Conservation (phyloP, 257 asterid genomes). For the Nemophila menziesii region DNA sequence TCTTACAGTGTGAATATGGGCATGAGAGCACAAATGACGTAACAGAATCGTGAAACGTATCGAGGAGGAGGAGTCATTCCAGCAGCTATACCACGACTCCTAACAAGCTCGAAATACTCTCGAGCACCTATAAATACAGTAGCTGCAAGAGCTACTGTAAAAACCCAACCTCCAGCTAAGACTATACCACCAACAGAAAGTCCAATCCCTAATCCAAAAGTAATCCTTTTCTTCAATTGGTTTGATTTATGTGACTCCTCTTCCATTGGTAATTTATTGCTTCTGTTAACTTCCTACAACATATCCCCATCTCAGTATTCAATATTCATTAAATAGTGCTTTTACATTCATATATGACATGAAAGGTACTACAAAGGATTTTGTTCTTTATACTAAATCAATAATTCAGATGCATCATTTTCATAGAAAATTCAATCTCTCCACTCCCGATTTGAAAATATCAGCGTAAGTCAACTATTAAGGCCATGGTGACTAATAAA, state of each 20-base stretch:
- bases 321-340: no score
- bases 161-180: constrained; percentile 91
- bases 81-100: constrained; percentile 86
- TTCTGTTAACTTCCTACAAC: constrained; percentile 60
- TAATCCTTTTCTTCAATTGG: constrained; percentile 68
- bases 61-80: constrained; percentile 99
- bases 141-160: constrained; percentile 64
- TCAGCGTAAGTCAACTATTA: no score
- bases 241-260: constrained; percentile 36
- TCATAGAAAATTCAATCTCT: no score
- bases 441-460: no score
- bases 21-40: constrained; percentile 70
- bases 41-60: constrained; percentile 76
- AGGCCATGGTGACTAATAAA: no score
- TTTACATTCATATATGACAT: neutral
- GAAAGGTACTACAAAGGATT: neutral
- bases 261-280: constrained; percentile 25
- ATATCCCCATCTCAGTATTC: constrained; percentile 25
- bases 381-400: neutral
- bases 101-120: constrained; percentile 91
- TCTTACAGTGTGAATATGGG: constrained; percentile 94
- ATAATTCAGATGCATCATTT: no score
- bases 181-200: constrained; percentile 74
- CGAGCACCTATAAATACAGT: constrained; percentile 71
- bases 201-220: constrained; percentile 87